These are phyloP conservation scores for Porogramme epimiltina DNA, from an alignment of 1,284 basidiomycete species.

Conservation along the genomic window DNA sequence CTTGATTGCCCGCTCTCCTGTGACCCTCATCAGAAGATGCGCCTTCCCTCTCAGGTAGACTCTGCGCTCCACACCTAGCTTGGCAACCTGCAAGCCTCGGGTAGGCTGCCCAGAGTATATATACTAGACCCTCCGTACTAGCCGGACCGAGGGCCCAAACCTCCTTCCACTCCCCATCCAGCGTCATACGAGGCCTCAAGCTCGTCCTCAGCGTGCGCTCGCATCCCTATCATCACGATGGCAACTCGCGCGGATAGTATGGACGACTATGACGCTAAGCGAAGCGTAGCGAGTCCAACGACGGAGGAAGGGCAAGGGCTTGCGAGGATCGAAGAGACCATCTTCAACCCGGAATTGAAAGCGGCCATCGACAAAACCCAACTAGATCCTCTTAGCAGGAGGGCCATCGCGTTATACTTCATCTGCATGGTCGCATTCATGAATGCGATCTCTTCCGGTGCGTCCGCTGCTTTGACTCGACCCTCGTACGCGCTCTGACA, in stretches of 20 bases:
- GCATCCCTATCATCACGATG: background rate
- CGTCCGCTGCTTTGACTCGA: background rate
- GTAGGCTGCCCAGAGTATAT: too few species aligned
- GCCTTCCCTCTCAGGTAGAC: too few species aligned
- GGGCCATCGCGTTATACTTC: conserved; percentile 11
- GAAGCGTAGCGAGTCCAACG: background rate
- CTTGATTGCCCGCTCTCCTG: too few species aligned
- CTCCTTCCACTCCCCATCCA: too few species aligned
- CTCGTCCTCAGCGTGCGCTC: too few species aligned
- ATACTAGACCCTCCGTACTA: too few species aligned
- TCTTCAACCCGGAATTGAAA: conserved; percentile 11
- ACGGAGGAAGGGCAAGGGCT: background rate
- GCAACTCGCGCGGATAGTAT: background rate
- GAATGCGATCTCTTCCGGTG: conserved; percentile 11
- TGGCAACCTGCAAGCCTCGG: too few species aligned
- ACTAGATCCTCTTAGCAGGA: conserved; percentile 10
- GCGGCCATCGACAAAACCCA: conserved; percentile 11
- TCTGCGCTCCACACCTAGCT: too few species aligned
- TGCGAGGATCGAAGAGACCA: conserved; percentile 9
- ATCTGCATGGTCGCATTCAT: conserved; percentile 15
- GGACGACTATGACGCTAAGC: background rate
- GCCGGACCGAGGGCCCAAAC: too few species aligned
- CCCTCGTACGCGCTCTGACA: background rate
- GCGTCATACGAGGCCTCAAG: too few species aligned
- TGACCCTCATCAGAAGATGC: too few species aligned